Evolutionary conservation across 768 basidiomycete genomes (phyloP).

Genomic region (Cystoderma amianthinum): DNA sequence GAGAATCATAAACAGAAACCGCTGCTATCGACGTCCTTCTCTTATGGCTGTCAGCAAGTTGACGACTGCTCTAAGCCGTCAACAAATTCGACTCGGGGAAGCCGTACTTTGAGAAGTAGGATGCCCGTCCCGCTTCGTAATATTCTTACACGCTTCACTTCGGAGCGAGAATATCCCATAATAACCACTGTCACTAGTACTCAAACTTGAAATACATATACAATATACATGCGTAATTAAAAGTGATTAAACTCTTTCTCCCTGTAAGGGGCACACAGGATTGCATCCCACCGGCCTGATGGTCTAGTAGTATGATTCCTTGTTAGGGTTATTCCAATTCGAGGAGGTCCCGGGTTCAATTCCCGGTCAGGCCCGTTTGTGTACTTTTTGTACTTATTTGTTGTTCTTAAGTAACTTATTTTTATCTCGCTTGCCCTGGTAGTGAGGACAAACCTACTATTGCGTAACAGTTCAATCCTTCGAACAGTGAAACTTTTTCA

Average conservation of each 20-base stretch:
- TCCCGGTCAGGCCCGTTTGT: constrained; percentile 76
- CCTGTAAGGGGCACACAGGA: not conserved
- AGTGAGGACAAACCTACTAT: too few species aligned
- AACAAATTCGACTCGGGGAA: constrained; percentile 9
- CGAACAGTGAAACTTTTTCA: too few species aligned
- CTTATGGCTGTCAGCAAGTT: constrained; percentile 18
- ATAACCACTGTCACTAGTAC: too few species aligned
- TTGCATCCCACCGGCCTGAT: constrained; percentile 30
- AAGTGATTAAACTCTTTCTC: too few species aligned
- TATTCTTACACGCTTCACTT: constrained; percentile 23
- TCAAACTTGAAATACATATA: too few species aligned
- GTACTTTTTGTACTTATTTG: too few species aligned
- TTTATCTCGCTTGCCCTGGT: too few species aligned
- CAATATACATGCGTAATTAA: too few species aligned
- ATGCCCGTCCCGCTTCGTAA: constrained; percentile 39
- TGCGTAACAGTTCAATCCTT: too few species aligned
- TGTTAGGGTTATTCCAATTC: constrained; percentile 41
- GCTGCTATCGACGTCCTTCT: constrained; percentile 10
- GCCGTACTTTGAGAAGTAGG: constrained; percentile 24
- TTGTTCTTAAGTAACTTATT: too few species aligned
- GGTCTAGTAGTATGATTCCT: constrained; percentile 59
- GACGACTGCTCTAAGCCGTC: constrained; percentile 27
- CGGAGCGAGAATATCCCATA: too few species aligned
- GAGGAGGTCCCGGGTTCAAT: constrained; percentile 89
- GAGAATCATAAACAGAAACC: constrained; percentile 12